Evolutionary conservation across 2,329 filamentous ascomycete genomes (phyloP).

Genomic region (Macrophomina tecta): DNA sequence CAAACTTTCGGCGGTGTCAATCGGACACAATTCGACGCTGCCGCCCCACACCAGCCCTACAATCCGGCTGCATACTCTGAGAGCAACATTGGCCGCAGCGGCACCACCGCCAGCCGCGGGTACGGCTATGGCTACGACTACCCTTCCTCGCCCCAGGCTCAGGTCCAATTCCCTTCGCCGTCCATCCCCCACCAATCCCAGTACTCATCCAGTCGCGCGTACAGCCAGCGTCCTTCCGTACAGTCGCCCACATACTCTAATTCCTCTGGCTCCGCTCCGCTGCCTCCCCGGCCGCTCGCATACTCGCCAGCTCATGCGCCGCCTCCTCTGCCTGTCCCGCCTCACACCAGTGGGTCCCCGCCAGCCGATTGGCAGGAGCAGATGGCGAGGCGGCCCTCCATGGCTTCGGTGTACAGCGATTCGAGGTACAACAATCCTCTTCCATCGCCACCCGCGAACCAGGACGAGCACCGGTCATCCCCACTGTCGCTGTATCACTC

Average conservation of each 20-base stretch:
- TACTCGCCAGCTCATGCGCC: slow-evolving; percentile 42
- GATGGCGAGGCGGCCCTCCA: slow-evolving; percentile 21
- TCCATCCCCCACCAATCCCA: slow-evolving; percentile 10
- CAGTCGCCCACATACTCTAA: slow-evolving; percentile 27
- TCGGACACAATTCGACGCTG: slow-evolving; percentile 41
- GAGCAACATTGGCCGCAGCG: slow-evolving; percentile 34
- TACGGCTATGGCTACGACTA: slow-evolving; percentile 39
- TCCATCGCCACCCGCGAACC: slow-evolving; percentile 23
- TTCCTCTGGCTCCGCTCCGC: slow-evolving; percentile 24
- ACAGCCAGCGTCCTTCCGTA: slow-evolving; percentile 25
- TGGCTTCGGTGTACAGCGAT: slow-evolving; percentile 20
- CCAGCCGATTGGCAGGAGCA: slow-evolving; percentile 41
- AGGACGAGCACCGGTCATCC: slow-evolving; percentile 11
- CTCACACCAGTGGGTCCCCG: slow-evolving; percentile 39
- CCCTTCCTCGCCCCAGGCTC: slow-evolving; percentile 31
- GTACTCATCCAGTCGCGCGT: slow-evolving; percentile 34
- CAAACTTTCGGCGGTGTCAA: slow-evolving; percentile 60
- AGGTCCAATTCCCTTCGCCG: slow-evolving; percentile 25
- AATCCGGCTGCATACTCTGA: slow-evolving; percentile 54
- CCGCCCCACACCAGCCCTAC: slow-evolving; percentile 46
- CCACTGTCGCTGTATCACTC: slow-evolving; percentile 20
- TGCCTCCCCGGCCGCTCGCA: slow-evolving; percentile 35
- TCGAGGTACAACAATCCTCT: slow-evolving; percentile 22
- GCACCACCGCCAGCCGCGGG: slow-evolving; percentile 41
- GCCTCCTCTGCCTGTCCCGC: slow-evolving; percentile 44